These are phyloP conservation scores for Polytolypa hystricis DNA, from an alignment of 2,329 filamentous ascomycete species.

Conservation along the genomic window DNA sequence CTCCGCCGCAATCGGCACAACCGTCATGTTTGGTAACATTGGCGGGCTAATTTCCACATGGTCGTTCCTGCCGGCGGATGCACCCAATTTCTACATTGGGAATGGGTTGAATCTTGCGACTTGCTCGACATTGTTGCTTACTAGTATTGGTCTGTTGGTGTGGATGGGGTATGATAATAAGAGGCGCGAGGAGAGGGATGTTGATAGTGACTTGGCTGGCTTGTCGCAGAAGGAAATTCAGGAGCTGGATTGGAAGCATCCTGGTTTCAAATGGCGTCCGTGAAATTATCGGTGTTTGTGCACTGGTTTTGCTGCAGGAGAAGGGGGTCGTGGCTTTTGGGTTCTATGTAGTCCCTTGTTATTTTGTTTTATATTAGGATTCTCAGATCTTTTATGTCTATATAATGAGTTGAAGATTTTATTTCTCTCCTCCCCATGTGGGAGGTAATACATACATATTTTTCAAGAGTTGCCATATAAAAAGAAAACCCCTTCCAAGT, in stretches of 20 bases:
- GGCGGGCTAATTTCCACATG: conserved; percentile 11
- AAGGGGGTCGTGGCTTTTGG: no score
- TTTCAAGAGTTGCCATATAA: no score
- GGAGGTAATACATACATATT: no score
- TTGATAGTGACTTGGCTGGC: conserved; percentile 46
- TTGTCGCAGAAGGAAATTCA: conserved; percentile 43
- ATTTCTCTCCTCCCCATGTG: no score
- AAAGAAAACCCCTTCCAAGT: no score
- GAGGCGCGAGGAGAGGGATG: conserved; percentile 42
- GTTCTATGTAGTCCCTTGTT: no score
- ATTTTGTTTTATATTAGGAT: no score
- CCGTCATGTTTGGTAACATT: conserved; percentile 9
- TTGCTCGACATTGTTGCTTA: conserved; percentile 44
- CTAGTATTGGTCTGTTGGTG: conserved; percentile 38
- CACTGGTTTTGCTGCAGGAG: no score
- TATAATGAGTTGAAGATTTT: no score
- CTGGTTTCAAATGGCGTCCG: conserved; percentile 55
- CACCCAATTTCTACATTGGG: conserved; percentile 56
- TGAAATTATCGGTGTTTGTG: no score
- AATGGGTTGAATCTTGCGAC: conserved; percentile 61
- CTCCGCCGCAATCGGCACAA: conserved; percentile 10
- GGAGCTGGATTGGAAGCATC: conserved; percentile 57
- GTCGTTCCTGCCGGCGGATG: conserved; percentile 33
- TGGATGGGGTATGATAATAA: conserved; percentile 57
- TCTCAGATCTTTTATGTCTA: no score